Evolutionary conservation across 1,284 basidiomycete species (phyloP).

Genomic region (Schizophyllum amplum): DNA sequence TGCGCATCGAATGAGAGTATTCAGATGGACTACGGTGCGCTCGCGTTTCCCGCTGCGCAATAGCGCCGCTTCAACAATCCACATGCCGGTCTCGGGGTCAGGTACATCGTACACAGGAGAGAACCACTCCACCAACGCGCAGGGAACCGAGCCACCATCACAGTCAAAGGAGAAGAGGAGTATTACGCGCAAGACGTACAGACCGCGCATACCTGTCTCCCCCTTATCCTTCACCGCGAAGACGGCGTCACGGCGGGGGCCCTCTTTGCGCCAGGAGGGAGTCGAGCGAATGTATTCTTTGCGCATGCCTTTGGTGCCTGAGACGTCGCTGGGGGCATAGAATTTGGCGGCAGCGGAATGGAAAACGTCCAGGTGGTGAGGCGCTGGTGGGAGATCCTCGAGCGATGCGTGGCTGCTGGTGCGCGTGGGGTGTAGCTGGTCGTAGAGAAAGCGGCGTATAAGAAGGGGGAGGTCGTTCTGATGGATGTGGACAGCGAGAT

Average conservation of each 20-base stretch:
- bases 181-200: constrained; percentile 6
- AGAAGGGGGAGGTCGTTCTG: constrained; percentile 12
- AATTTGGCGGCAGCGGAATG: constrained; percentile 11
- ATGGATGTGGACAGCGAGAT: constrained; percentile 9
- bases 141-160: constrained; percentile 2
- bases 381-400: not conserved
- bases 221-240: constrained; percentile 3
- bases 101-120: not conserved
- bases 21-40: not conserved
- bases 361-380: constrained; percentile 4
- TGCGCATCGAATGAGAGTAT: constrained; percentile 4
- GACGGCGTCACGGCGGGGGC: constrained; percentile 9
- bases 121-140: constrained; percentile 12
- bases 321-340: constrained; percentile 13
- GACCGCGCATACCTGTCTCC: constrained; percentile 4
- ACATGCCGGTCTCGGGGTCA: constrained; percentile 9
- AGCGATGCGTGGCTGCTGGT: not conserved
- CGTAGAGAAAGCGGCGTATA: constrained; percentile 17
- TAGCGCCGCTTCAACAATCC: constrained; percentile 1
- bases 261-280: constrained; percentile 7
- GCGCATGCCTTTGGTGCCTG: constrained; percentile 10
- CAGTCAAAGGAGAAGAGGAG: constrained; percentile 10
- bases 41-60: not conserved
- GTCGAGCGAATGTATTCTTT: constrained; percentile 12
- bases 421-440: constrained; percentile 15